These are phyloP conservation scores for Oldenlandia corymbosa DNA, from an alignment of 257 asterid genomes.

Conservation along the genomic window DNA sequence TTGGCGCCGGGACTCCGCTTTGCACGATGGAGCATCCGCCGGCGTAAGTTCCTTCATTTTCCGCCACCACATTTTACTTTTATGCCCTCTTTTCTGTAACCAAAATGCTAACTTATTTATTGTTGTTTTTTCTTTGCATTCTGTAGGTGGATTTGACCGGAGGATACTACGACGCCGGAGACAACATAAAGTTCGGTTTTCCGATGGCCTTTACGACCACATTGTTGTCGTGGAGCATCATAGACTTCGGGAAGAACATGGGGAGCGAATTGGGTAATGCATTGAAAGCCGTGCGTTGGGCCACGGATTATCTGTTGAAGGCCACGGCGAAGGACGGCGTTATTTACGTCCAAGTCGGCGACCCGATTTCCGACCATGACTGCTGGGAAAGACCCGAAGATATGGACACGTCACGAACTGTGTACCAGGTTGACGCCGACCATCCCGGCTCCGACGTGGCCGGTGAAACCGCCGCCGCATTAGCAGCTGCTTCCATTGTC, in stretches of 20 bases:
- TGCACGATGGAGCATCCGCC: conserved; percentile 70
- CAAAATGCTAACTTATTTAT: background rate
- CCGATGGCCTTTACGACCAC: conserved; percentile 86
- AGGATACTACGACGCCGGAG: conserved; percentile 94
- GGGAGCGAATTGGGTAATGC: conserved; percentile 62
- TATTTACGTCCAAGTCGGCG: conserved; percentile 75
- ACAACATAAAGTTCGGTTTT: conserved; percentile 75
- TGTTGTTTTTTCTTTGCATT: background rate
- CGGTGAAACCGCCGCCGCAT: conserved; percentile 88
- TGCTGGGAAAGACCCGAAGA: conserved; percentile 96
- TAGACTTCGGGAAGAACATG: conserved; percentile 66
- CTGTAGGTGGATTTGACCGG: conserved; percentile 67
- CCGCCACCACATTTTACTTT: background rate
- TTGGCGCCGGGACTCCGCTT: conserved; percentile 80
- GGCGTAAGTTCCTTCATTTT: conserved; percentile 36
- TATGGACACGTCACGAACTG: conserved; percentile 70
- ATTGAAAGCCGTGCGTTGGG: conserved; percentile 66
- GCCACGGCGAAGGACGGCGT: conserved; percentile 69
- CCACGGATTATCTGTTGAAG: conserved; percentile 67
- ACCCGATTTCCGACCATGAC: conserved; percentile 71
- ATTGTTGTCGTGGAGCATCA: conserved; percentile 73
- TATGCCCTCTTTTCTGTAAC: too few species aligned
- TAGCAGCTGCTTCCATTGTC: conserved; percentile 87
- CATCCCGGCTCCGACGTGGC: conserved; percentile 89
- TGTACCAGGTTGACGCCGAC: conserved; percentile 50